Evolutionary conservation across 2,329 filamentous ascomycete species (phyloP), one percentile per base, ranked within the genome.

Genomic region (Colletotrichum chrysophilum): DNA sequence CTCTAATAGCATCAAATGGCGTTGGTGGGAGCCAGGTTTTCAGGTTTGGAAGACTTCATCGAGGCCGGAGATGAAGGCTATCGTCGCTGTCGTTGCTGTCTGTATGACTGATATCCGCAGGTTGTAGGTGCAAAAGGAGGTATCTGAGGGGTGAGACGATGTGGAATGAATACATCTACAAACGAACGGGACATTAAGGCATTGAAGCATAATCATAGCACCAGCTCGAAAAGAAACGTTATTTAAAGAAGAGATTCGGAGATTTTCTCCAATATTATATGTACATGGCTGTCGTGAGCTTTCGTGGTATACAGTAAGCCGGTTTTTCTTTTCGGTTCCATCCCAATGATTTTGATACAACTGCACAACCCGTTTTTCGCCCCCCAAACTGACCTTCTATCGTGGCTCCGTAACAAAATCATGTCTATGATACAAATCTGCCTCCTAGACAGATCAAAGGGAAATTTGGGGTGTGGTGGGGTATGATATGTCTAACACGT

Each of bases 241-340:
- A 28, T 32, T 69, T 28, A 28, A 76, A 77, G 75, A 69, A 62
- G 72, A 72, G 75, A 77, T 75, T 71, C 13, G 64, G 60, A 65
- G 68, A 36, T 61, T 24, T 60, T 21, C 58, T 61, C 34, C 48
- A 52, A 30, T 18, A 74, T 76, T 76, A 68, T 73, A 69, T 52
- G 43, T 69, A 76, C 70, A 76, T 76, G 26, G 70, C 70, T 68
- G 52, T 28, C 28, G 65, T 69, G 56, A 61, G 28, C 43, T 61
- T 30, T 58, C 56, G 13, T 67, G 43, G 30, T 43, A 52, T 74
- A 69, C 32, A 69, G 64, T 32, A 28, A n/a, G 24, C 55, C 26
- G 26, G 13, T 26, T 61, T 28, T 68, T 52, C 32, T 43, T 16
- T 34, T 26, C 32, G 60, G 26, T n/a, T 28, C 58, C 28, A 18